A percentile compares a stretch with the other conserved stretches of the same genome.
These are phyloP conservation scores for Pichia sporocuriosa DNA, from an alignment of 805 yeast genomes.

Conservation along the genomic window DNA sequence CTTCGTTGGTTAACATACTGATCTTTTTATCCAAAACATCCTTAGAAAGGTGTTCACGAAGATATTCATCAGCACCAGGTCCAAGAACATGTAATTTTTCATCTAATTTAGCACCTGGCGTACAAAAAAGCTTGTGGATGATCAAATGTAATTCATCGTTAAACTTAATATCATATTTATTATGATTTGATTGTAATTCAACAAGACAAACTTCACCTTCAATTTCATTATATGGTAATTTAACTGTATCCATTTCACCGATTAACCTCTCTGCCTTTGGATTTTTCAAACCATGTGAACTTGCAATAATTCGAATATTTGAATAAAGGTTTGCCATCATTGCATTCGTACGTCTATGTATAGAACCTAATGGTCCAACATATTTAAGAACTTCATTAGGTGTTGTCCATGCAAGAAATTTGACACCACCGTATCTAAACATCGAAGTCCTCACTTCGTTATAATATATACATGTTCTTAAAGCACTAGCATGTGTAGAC, in stretches of 20 bases:
- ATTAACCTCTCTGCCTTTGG: slow-evolving; percentile 14
- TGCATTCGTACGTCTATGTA: slow-evolving; percentile 54
- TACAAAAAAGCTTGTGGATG: slow-evolving; percentile 50
- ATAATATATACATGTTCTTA: slow-evolving; percentile 30
- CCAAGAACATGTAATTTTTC: slow-evolving; percentile 52
- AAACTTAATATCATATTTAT: slow-evolving; percentile 27
- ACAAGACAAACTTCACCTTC: slow-evolving; percentile 25
- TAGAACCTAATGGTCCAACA: slow-evolving; percentile 46
- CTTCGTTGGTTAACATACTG: slow-evolving; percentile 44
- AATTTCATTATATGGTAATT: slow-evolving; percentile 18
- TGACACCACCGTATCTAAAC: slow-evolving; percentile 45
- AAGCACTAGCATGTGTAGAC: slow-evolving; percentile 54
- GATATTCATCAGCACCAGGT: slow-evolving; percentile 70
- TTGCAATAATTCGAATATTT: slow-evolving; percentile 51
- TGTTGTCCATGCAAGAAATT: slow-evolving; percentile 65
- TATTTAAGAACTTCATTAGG: slow-evolving; percentile 56
- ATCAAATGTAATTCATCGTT: slow-evolving; percentile 62
- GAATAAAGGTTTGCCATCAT: slow-evolving; percentile 60
- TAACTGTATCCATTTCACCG: slow-evolving; percentile 14
- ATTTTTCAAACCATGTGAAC: slow-evolving; percentile 20
- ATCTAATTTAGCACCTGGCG: slow-evolving; percentile 35
- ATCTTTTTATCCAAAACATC: slow-evolving; percentile 40
- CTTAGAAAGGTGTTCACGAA: slow-evolving; percentile 27
- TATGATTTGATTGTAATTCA: slow-evolving; percentile 27
- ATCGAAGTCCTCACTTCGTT: slow-evolving; percentile 25